These are phyloP conservation scores for Penicillium sp. DNA, from an alignment of 2,329 filamentous ascomycete genomes.

Conservation along the genomic window DNA sequence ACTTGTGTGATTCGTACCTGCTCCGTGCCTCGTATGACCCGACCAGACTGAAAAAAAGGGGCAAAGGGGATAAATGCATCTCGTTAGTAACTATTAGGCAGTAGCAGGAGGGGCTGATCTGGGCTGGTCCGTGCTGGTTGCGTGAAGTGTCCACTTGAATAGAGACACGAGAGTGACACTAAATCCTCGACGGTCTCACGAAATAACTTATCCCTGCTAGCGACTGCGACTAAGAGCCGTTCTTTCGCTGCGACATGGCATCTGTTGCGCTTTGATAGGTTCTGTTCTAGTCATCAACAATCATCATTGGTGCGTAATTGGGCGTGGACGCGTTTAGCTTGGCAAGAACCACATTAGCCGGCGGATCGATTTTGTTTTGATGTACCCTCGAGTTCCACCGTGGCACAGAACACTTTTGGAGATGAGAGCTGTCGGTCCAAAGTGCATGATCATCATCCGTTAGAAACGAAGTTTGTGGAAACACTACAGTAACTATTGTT, in stretches of 20 bases:
- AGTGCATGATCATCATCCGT: background rate
- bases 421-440: background rate
- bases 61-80: slow-evolving; percentile 1
- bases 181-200: background rate
- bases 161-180: background rate
- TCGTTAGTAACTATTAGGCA: background rate
- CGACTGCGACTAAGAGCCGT: background rate
- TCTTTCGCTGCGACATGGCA: background rate
- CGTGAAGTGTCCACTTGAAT: background rate
- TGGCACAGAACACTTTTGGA: no score
- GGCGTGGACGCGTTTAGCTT: background rate
- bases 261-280: background rate
- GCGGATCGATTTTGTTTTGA: slow-evolving; percentile 3
- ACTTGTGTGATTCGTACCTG: slow-evolving; percentile 1
- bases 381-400: background rate
- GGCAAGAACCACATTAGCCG: slow-evolving; percentile 7
- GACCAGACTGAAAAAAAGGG: slow-evolving; percentile 16
- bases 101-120: background rate
- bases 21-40: slow-evolving; percentile 5
- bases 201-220: background rate
- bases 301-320: slow-evolving; percentile 2
- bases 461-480: background rate
- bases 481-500: background rate
- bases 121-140: slow-evolving; percentile 2
- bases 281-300: background rate